Percentiles rank a stretch among this genome's conserved stretches.
These are phyloP conservation scores for Wallacemonas sp. DNA, from an alignment of 208 protist genomes.

Conservation along the genomic window DNA sequence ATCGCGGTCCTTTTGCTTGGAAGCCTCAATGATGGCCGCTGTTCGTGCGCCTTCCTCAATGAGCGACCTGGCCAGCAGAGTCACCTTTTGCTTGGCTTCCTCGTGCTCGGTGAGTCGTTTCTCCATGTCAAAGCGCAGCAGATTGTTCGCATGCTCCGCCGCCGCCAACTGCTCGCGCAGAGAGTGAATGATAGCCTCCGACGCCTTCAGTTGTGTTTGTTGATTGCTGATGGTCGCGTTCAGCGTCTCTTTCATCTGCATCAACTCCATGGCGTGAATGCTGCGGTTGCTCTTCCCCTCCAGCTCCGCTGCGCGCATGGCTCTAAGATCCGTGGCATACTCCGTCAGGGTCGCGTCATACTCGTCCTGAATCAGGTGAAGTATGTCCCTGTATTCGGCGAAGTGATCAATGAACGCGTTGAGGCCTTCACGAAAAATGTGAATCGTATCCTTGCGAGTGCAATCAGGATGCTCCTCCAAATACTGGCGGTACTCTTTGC, in stretches of 20 bases:
- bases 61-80: constrained; percentile 70
- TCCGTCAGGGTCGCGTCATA: constrained; percentile 81
- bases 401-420: constrained; percentile 83
- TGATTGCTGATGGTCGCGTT: constrained; percentile 86
- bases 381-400: constrained; percentile 68
- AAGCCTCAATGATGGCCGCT: constrained; percentile 41
- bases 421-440: constrained; percentile 86
- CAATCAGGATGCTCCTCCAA: constrained; percentile 63
- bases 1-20: constrained; percentile 49
- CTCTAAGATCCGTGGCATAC: constrained; percentile 46
- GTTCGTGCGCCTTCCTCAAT: constrained; percentile 74
- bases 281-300: constrained; percentile 74
- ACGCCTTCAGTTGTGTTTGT: constrained; percentile 74
- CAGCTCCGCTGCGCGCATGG: constrained; percentile 55
- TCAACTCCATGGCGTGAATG: constrained; percentile 77
- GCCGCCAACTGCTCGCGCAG: constrained; percentile 74
- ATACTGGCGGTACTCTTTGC: constrained; percentile 76
- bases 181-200: constrained; percentile 68
- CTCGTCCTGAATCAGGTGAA: constrained; percentile 79
- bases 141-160: constrained; percentile 67
- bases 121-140: constrained; percentile 56
- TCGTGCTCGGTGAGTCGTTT: constrained; percentile 46
- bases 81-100: constrained; percentile 62
- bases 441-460: constrained; percentile 66
- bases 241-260: constrained; percentile 72